Base-by-base conservation (phyloP, 495 filamentous ascomycete species). In the Neurospora sp. region DNA sequence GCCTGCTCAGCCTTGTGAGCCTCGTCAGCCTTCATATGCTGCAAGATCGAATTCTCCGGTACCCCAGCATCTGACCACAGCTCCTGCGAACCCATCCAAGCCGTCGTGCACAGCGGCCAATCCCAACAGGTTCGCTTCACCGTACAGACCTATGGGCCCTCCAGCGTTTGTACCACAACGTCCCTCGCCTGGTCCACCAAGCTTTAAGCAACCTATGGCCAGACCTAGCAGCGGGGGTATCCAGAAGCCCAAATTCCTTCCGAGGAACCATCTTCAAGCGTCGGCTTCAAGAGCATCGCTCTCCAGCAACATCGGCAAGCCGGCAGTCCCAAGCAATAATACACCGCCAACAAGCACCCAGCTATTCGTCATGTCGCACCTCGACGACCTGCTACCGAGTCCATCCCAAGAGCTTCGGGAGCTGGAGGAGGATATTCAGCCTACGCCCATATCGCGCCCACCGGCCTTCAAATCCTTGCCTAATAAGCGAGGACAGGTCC, bases 311-410 rank as follows among this genome's bases (percentile, higher is more conserved):
- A 70, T 6, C 2, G 10, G 39, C 62, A 60, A 10, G 27, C 3
- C 14, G 54, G 5, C 54, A 35, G 20, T 4, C 4, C 70, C 20
- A 41, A n/a, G 37, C 37, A 60, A 70, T 4, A n/a, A 42, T 20
- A 16, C 39, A 4, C 70, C 70, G 0, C 72, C 73, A 5, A 40
- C 72, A n/a, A 72, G 46, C 39, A 76, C 75, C 3, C 74, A 72
- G 23, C 1, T 46, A 27, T 72, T 72, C 40, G 11, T 44, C 20
- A 49, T 72, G 38, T 40, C 39, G 8, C 77, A 87, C 70, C 73
- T 87, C 10, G 85, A 87, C 70, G 83, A 86, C 27, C 81, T 85
- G n/a, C 82, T 87, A 38, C 86, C 86, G 0, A 83, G 81, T 18
- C 82, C 84, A 9, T 84, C 84, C 0, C 86, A 88, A 75, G 82